Evolutionary conservation across 2,329 filamentous ascomycete species (phyloP).

Genomic region (Ceratocystis destructans): DNA sequence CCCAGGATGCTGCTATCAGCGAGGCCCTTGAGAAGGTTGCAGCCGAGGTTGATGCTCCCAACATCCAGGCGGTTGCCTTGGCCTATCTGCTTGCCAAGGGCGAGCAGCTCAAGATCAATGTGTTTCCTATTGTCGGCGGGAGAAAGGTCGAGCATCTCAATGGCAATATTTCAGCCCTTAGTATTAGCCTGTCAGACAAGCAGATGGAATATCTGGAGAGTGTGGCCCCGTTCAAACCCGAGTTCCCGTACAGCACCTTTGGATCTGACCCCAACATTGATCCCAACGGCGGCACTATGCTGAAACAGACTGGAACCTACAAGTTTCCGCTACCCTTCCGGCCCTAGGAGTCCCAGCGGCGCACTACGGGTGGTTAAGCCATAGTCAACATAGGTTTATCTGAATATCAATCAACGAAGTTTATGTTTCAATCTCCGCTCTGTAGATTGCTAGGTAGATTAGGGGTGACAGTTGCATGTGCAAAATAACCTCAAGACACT

Average conservation of each 20-base stretch:
- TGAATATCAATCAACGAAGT: no score
- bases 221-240: slow-evolving; percentile 36
- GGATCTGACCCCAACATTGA: slow-evolving; percentile 9
- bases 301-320: not conserved
- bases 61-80: slow-evolving; percentile 45
- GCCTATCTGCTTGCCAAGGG: slow-evolving; percentile 40
- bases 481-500: no score
- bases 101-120: slow-evolving; percentile 27
- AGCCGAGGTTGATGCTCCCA: slow-evolving; percentile 38
- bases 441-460: no score
- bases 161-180: slow-evolving; percentile 43
- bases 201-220: slow-evolving; percentile 43
- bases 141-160: slow-evolving; percentile 39
- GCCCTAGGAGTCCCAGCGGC: not conserved
- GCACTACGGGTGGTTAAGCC: no score
- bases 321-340: slow-evolving; percentile 10
- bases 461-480: no score
- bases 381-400: no score
- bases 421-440: no score
- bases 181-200: slow-evolving; percentile 34
- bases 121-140: slow-evolving; percentile 41
- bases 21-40: slow-evolving; percentile 47
- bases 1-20: slow-evolving; percentile 39
- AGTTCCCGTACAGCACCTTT: not conserved
- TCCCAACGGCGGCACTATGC: not conserved